Conservation (phyloP, 2,329 filamentous ascomycete species). For the Coniochaeta ligniaria region DNA sequence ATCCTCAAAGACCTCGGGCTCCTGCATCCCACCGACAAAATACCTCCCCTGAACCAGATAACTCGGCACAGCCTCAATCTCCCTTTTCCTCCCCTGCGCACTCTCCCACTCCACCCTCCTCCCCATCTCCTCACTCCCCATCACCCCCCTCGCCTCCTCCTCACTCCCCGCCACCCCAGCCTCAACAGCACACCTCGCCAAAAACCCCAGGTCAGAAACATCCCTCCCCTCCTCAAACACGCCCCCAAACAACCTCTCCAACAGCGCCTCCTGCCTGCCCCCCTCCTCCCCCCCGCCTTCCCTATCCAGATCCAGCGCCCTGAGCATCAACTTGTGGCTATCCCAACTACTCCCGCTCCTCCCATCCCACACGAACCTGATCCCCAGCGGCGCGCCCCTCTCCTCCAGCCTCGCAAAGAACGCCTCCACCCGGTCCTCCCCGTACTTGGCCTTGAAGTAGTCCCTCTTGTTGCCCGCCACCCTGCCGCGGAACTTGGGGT, state of each 20-base stretch:
- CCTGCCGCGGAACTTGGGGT: constrained; percentile 17
- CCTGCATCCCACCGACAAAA: constrained; percentile 65
- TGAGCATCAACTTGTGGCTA: constrained; percentile 39
- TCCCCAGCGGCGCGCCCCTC: constrained; percentile 25
- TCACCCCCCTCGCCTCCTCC: constrained; percentile 12
- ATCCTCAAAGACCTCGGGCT: constrained; percentile 55
- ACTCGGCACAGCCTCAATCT: constrained; percentile 62
- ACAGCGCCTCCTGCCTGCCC: constrained; percentile 14
- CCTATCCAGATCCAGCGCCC: constrained; percentile 22
- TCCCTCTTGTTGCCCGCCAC: not conserved
- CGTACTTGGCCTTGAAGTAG: constrained; percentile 12
- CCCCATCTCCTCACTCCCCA: constrained; percentile 15
- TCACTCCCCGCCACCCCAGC: constrained; percentile 18
- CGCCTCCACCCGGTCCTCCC: constrained; percentile 14
- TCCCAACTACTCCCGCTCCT: constrained; percentile 34
- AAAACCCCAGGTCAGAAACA: constrained; percentile 19
- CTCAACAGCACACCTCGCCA: constrained; percentile 18
- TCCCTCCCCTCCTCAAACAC: constrained; percentile 35
- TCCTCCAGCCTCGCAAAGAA: constrained; percentile 22
- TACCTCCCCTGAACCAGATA: constrained; percentile 64
- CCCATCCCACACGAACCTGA: constrained; percentile 33
- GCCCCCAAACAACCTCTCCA: constrained; percentile 32
- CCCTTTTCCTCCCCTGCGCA: constrained; percentile 18
- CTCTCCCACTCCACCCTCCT: constrained; percentile 20
- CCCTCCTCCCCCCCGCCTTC: constrained; percentile 3